Evolutionary conservation across 176 grass and related monocot species (phyloP).

Genomic region (bread wheat (Triticum aestivum)): DNA sequence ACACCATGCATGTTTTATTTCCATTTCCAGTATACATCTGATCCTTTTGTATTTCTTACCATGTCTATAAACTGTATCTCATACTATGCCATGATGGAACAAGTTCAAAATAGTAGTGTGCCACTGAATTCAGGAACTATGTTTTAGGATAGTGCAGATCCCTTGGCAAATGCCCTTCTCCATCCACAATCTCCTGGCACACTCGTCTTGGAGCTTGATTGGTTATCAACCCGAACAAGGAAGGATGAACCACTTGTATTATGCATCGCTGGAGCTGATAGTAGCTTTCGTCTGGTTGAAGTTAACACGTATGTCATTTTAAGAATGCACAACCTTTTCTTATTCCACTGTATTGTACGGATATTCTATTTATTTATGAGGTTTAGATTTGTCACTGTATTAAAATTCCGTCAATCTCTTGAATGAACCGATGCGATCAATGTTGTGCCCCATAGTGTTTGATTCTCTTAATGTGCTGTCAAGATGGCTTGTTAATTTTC

Average conservation of each 20-base stretch:
- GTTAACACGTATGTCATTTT: slow-evolving; percentile 89
- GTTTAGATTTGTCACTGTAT: slow-evolving; percentile 2
- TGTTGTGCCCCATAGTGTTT: neutral
- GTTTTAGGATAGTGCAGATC: slow-evolving; percentile 96
- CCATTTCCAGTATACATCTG: slow-evolving; percentile 19
- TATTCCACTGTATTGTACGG: neutral
- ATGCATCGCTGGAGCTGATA: slow-evolving; percentile 99
- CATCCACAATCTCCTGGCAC: slow-evolving; percentile 97
- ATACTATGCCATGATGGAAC: slow-evolving; percentile 21
- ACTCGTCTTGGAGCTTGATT: slow-evolving; percentile 98
- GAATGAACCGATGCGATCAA: neutral
- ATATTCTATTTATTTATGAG: slow-evolving; percentile 24
- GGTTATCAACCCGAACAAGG: slow-evolving; percentile 80
- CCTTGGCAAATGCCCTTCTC: slow-evolving; percentile 93
- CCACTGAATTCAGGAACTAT: slow-evolving; percentile 42
- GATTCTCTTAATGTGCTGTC: neutral
- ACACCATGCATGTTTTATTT: slow-evolving; percentile 27
- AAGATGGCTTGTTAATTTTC: neutral
- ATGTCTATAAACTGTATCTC: slow-evolving; percentile 19
- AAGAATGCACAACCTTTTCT: slow-evolving; percentile 14
- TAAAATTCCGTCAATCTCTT: slow-evolving; percentile 12
- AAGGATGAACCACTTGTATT: slow-evolving; percentile 90
- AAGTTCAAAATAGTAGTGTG: slow-evolving; percentile 28
- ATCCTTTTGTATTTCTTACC: slow-evolving; percentile 29
- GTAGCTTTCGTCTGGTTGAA: slow-evolving; percentile 94